These are phyloP conservation scores for Erythrophleum fordii DNA, from an alignment of 306 rosid species.

Conservation along the genomic window DNA sequence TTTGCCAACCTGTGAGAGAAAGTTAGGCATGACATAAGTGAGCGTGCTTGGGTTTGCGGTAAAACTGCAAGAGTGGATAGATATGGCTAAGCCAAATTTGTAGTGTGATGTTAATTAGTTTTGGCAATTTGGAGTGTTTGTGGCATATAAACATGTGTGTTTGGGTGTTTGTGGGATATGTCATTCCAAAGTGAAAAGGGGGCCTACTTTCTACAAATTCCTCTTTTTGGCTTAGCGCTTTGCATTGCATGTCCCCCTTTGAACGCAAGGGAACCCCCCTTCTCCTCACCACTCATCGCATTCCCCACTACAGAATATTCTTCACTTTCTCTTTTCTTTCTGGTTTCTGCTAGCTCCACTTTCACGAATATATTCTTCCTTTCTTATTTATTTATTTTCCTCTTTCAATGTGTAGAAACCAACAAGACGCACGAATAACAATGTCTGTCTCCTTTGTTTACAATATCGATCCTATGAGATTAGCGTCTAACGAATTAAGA, in stretches of 20 bases:
- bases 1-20: too few species aligned
- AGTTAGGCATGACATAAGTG: too few species aligned
- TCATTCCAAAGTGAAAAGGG: slow-evolving; percentile 66
- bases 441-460: not conserved
- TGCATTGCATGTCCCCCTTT: slow-evolving; percentile 75
- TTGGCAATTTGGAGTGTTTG: not conserved
- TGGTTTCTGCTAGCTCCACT: slow-evolving; percentile 11
- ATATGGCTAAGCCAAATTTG: too few species aligned
- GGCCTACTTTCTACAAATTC: slow-evolving; percentile 78
- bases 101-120: too few species aligned
- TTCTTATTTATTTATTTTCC: not conserved
- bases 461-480: not conserved
- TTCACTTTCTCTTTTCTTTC: slow-evolving; percentile 17
- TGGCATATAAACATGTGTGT: not conserved
- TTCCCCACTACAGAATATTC: slow-evolving; percentile 39
- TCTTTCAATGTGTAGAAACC: not conserved
- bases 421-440: not conserved
- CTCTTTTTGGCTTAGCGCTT: slow-evolving; percentile 55
- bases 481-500: too few species aligned
- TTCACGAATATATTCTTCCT: not conserved
- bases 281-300: slow-evolving; percentile 19
- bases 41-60: too few species aligned
- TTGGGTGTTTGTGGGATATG: not conserved
- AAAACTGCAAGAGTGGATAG: too few species aligned
- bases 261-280: slow-evolving; percentile 49